Percentiles rank a stretch among this genome's conserved stretches.
Conservation (phyloP, 2,329 filamentous ascomycete species). For the Aspergillus ruber region DNA sequence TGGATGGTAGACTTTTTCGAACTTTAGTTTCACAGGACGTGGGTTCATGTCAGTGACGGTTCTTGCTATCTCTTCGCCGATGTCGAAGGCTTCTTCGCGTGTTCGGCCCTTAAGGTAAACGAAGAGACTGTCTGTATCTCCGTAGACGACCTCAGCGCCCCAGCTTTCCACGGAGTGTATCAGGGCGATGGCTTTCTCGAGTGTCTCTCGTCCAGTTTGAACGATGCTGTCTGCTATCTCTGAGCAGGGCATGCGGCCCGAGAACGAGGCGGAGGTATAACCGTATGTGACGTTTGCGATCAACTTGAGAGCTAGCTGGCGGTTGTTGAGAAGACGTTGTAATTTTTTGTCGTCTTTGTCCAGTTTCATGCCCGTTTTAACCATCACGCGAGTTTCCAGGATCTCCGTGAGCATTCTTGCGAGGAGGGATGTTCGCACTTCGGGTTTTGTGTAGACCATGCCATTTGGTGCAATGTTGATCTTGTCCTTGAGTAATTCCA, state of each 20-base stretch:
- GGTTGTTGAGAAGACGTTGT: slow-evolving; percentile 83
- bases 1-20: slow-evolving; percentile 96
- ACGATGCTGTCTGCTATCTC: slow-evolving; percentile 98
- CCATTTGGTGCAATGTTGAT: slow-evolving; percentile 94
- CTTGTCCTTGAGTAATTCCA: slow-evolving; percentile 72
- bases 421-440: slow-evolving; percentile 80
- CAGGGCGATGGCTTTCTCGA: slow-evolving; percentile 85
- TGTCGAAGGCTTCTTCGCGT: slow-evolving; percentile 79
- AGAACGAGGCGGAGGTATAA: slow-evolving; percentile 95
- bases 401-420: slow-evolving; percentile 97
- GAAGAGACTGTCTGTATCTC: slow-evolving; percentile 94
- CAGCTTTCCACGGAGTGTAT: slow-evolving; percentile 84
- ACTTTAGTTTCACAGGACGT: slow-evolving; percentile 87
- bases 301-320: slow-evolving; percentile 87
- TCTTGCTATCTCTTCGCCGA: slow-evolving; percentile 86
- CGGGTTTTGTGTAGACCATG: slow-evolving; percentile 85
- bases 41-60: slow-evolving; percentile 86
- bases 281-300: slow-evolving; percentile 99
- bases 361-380: slow-evolving; percentile 92
- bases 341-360: slow-evolving; percentile 82
- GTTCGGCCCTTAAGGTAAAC: slow-evolving; percentile 82
- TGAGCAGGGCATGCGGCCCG: slow-evolving; percentile 92
- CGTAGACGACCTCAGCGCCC: slow-evolving; percentile 96
- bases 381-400: slow-evolving; percentile 92
- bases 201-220: slow-evolving; percentile 86